Evolutionary conservation across 371 early-diverging fungal genomes (phyloP), one percentile per base, ranked within the genome.

Genomic region (Haplosporangium sp.): DNA sequence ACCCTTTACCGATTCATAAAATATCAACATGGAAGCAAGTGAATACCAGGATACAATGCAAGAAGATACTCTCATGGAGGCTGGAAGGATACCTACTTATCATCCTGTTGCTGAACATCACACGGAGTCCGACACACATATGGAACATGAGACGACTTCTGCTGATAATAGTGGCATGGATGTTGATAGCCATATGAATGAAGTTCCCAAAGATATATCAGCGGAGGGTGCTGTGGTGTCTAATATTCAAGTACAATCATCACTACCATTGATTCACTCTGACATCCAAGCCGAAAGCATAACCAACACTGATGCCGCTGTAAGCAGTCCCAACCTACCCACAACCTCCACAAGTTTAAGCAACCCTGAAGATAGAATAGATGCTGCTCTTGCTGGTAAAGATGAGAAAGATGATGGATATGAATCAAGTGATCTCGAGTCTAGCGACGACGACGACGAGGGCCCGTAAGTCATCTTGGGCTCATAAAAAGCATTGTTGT

Each of bases 401-500:
- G 66, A 63, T 48, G 40, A 35, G 4, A 76, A 65, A n/a, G 61
- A 42, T 4, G 76, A 65, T 8, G 82, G 73, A 44, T 82, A 82
- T 15, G 76, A 82, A 35, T 82, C 82, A 35, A 82, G 82, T 37
- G 82, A 82, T 57, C 63, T 82, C 15, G 82, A 82, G 37, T 82
- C 76, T 13, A 81, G 82, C 19, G 75, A 60, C 9, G 62, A 75
- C 19, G 73, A 71, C 34, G 70, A 71, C 17, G 81, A 75, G 27
- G 81, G 52, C 42, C 71, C 71, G 71, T 71, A 67, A 58, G 81
- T 38, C 34, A 34, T 10, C n/a, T 42, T 64, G 5, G 11, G n/a
- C 11, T 34, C 10, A 1, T 15, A 27, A 38, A 39, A 10, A 19
- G 39, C 10, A 42, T 42, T 20, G 3, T 52, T 57, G 8, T 68